These are phyloP conservation scores for Myriosclerotinia duriaeana DNA, from an alignment of 2,329 filamentous ascomycete species.

Conservation along the genomic window DNA sequence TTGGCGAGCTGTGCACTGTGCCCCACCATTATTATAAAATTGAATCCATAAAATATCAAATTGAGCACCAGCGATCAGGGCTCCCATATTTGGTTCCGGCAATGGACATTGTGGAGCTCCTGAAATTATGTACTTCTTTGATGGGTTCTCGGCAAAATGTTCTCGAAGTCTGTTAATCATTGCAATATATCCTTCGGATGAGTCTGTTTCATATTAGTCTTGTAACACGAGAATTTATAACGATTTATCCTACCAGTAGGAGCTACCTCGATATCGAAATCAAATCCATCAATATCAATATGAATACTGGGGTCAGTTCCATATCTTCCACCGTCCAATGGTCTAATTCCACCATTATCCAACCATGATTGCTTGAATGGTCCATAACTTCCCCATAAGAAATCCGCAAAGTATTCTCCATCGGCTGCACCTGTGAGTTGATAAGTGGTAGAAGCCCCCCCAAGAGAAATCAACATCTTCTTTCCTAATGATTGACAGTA, in stretches of 20 bases:
- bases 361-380: constrained; percentile 42
- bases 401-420: constrained; percentile 42
- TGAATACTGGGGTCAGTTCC: constrained; percentile 24
- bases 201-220: constrained; percentile 30
- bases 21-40: constrained; percentile 39
- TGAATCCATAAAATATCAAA: constrained; percentile 41
- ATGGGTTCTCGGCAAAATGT: constrained; percentile 30
- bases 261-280: constrained; percentile 40
- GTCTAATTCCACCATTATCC: constrained; percentile 36
- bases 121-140: constrained; percentile 39
- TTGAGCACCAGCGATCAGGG: constrained; percentile 32
- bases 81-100: constrained; percentile 39
- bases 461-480: constrained; percentile 46
- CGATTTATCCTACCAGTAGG: constrained; percentile 27
- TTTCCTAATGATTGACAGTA: constrained; percentile 44
- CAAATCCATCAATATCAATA: constrained; percentile 41
- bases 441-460: constrained; percentile 40
- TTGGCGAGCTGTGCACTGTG: constrained; percentile 35
- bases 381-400: constrained; percentile 47
- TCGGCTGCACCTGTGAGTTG: constrained; percentile 43
- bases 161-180: constrained; percentile 37
- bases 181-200: constrained; percentile 35
- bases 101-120: constrained; percentile 40
- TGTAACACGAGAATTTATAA: background rate
- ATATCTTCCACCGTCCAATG: constrained; percentile 33